A percentile compares a stretch with the other conserved stretches of the same genome.
Conservation (phyloP, 306 rosid species). For the Lathyrus sativus region DNA sequence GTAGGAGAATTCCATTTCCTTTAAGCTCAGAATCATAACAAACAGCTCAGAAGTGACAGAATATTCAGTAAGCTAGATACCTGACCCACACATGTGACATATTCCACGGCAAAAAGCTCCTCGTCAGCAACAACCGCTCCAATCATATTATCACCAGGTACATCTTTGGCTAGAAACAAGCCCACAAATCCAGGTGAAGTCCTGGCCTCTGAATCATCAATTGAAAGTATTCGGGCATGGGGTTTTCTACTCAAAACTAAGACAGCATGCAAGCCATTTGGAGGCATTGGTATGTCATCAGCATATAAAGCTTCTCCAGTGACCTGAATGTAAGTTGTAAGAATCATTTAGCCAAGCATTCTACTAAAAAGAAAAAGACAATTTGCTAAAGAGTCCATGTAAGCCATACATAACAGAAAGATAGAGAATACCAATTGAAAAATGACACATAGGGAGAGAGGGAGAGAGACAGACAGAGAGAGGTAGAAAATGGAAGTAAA, state of each 20-base stretch:
- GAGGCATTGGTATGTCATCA: constrained; percentile 72
- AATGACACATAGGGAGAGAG: background rate
- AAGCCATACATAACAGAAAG: constrained; percentile 13
- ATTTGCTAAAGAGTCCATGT: constrained; percentile 27
- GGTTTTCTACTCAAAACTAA: constrained; percentile 82
- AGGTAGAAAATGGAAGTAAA: background rate
- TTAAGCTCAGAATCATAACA: constrained; percentile 24
- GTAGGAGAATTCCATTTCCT: constrained; percentile 30
- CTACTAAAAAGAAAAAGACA: constrained; percentile 16
- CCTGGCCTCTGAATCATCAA: constrained; percentile 68
- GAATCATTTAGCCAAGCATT: constrained; percentile 30
- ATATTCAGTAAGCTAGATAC: constrained; percentile 51
- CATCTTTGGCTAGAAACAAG: constrained; percentile 66
- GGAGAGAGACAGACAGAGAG: background rate
- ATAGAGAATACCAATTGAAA: constrained; percentile 21
- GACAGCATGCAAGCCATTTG: constrained; percentile 83
- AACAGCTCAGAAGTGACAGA: constrained; percentile 13
- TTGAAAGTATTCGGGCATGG: constrained; percentile 78
- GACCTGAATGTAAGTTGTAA: constrained; percentile 58
- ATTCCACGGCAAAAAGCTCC: constrained; percentile 79
- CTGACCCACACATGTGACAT: constrained; percentile 92
- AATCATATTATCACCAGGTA: constrained; percentile 70
- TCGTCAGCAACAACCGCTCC: constrained; percentile 80
- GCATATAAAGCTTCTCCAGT: constrained; percentile 93
- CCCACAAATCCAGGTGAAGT: constrained; percentile 77